phyloP scores from a whole-genome alignment of 73 alveolate genomes.

The Effrenium voratum region DNA sequence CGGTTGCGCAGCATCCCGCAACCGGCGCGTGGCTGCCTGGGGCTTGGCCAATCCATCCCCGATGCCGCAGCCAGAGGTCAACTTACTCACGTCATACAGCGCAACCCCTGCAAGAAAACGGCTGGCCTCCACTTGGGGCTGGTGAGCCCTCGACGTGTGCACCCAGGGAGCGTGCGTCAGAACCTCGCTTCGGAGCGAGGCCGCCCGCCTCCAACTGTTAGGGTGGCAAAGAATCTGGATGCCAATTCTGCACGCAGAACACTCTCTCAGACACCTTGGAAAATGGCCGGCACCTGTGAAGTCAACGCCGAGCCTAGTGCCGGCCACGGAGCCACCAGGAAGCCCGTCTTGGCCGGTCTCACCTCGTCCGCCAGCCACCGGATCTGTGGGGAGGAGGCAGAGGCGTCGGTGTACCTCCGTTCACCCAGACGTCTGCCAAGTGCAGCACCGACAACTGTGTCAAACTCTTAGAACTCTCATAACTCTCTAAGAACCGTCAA shows the following conservation, averaged over 20 bases:
- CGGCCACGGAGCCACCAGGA: slow-evolving; percentile 11
- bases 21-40: slow-evolving; percentile 11
- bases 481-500: background rate
- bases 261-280: background rate
- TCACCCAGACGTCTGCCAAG: background rate
- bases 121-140: slow-evolving; percentile 24
- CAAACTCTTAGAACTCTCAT: background rate
- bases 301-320: background rate
- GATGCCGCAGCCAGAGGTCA: no score
- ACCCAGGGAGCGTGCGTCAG: slow-evolving; percentile 88
- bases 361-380: slow-evolving; percentile 52
- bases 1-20: slow-evolving; percentile 49
- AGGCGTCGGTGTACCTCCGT: slow-evolving; percentile 73
- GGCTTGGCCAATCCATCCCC: no score
- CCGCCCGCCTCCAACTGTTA: no score
- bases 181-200: no score
- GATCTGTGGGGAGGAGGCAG: slow-evolving; percentile 38
- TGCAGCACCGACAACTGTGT: background rate
- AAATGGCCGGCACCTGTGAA: background rate
- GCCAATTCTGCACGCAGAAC: background rate
- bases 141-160: slow-evolving; percentile 45
- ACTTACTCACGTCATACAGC: background rate
- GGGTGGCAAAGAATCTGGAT: no score
- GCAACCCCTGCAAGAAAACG: background rate
- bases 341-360: background rate